phyloP scores from a whole-genome alignment of 148 eudicot genomes.

The Camellia sinensis region DNA sequence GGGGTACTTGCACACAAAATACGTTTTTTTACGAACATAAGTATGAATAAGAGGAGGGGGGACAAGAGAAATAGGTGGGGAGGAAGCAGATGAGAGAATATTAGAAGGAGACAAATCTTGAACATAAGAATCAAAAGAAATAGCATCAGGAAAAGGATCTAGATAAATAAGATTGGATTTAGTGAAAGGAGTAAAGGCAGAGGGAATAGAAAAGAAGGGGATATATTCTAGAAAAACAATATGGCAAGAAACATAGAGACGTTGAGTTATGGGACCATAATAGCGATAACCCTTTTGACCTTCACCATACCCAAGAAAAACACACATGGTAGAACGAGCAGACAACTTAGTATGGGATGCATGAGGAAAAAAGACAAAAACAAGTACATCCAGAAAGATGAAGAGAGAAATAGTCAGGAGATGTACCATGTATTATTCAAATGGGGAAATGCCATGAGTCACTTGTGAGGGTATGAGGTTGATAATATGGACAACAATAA shows the following conservation, averaged over 20 bases:
- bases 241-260: background rate
- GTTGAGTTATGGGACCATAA: background rate
- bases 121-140: background rate
- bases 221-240: too few species aligned
- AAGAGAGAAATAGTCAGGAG: too few species aligned
- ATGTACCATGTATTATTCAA: too few species aligned
- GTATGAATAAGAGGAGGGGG: background rate
- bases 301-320: too few species aligned
- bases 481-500: too few species aligned
- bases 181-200: background rate
- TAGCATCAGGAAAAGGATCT: background rate
- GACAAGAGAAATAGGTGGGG: background rate
- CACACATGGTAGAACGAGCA: background rate
- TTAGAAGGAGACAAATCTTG: background rate
- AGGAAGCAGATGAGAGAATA: too few species aligned
- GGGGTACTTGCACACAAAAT: background rate
- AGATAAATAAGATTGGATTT: too few species aligned
- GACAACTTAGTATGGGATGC: background rate
- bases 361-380: too few species aligned
- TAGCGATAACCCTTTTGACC: too few species aligned
- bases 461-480: too few species aligned
- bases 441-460: background rate
- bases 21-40: background rate
- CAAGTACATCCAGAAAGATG: background rate
- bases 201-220: background rate